phyloP scores from a whole-genome alignment of 148 eudicot genomes.

The Mesembryanthemum crystallinum region DNA sequence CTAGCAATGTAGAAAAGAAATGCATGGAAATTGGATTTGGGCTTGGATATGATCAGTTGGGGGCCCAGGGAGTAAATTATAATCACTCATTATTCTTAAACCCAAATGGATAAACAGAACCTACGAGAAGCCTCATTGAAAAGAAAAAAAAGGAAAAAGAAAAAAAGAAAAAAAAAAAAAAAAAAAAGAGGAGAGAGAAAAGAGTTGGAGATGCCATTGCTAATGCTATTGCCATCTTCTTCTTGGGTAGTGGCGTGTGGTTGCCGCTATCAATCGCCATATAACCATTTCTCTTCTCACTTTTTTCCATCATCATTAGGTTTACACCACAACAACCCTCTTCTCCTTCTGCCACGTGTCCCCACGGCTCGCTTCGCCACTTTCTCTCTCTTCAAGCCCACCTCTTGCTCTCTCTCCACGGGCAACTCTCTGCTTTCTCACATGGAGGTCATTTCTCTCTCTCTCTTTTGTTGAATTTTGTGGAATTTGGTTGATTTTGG shows the following conservation, averaged over 20 bases:
- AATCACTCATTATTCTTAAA: neutral
- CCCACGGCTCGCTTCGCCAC: slow-evolving; percentile 22
- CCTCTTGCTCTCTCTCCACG: slow-evolving; percentile 33
- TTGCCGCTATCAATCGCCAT: slow-evolving; percentile 37
- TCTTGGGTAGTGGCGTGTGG: slow-evolving; percentile 25
- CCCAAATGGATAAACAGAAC: neutral
- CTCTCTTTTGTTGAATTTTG: neutral
- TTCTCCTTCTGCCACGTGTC: slow-evolving; percentile 17
- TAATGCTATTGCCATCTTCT: slow-evolving; percentile 26
- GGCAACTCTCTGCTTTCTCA: slow-evolving; percentile 54
- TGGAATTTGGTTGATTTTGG: neutral
- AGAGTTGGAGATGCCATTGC: slow-evolving; percentile 24
- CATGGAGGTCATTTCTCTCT: slow-evolving; percentile 54
- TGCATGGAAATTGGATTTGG: neutral
- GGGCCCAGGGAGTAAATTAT: neutral
- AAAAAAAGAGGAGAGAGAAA: neutral
- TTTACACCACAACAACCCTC: neutral
- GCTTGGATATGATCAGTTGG: neutral
- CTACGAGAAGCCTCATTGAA: neutral
- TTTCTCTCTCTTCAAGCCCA: slow-evolving; percentile 22
- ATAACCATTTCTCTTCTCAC: slow-evolving; percentile 25
- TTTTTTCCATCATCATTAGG: too few relatives aligned
- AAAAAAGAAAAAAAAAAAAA: neutral
- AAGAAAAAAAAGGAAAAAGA: neutral
- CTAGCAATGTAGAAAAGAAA: too few relatives aligned